Evolutionary conservation across 2,329 filamentous ascomycete genomes (phyloP), one percentile per base, ranked within the genome.

Genomic region (Fusarium sp.): DNA sequence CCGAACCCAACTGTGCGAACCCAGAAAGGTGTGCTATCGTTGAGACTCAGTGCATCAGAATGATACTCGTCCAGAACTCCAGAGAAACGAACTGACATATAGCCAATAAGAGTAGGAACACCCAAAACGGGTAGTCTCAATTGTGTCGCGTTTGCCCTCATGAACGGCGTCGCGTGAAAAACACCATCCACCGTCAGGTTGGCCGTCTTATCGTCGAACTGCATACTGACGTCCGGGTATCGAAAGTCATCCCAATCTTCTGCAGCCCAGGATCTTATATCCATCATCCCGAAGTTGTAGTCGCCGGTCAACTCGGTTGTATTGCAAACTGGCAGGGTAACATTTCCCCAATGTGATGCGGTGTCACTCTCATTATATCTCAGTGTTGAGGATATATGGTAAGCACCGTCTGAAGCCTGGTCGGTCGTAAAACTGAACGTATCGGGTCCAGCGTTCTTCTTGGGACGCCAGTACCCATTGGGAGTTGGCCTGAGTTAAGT

Each of bases 271-370:
- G 28, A 46, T 4, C 2, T 1, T 0, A 9, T 13, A 8, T 23
- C 33, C 8, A 6, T 6, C 6, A 59, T 16, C 2, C 0, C 0
- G 8, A 61, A 15, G 2, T 0, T 8, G 6, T 62, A 61, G 8
- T 62, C 46, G 5, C 36, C 23, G 5, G n/a, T 40, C 7, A 33
- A 36, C 10, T 61, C 7, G 1, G 56, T 55, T 7, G 30, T n/a
- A 16, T 62, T 62, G 34, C 59, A 62, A 0, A 41, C 36, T 9
- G 59, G 59, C 46, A 62, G 41, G 4, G 57, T 62, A 4, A 56
- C 7, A 0, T 62, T 62, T 11, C 7, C 6, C 47, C 47, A 6
- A 13, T 12, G 8, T 8, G 46, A 47, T 3, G 41, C 30, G 2
- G 11, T 18, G 0, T 26, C 2, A 5, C 30, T 28, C 1, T 7